A percentile compares a stretch with the other conserved stretches of the same genome.
Evolutionary conservation across 352 stramenopile genomes (phyloP).

Genomic region (Phytophthora ohioensis): DNA sequence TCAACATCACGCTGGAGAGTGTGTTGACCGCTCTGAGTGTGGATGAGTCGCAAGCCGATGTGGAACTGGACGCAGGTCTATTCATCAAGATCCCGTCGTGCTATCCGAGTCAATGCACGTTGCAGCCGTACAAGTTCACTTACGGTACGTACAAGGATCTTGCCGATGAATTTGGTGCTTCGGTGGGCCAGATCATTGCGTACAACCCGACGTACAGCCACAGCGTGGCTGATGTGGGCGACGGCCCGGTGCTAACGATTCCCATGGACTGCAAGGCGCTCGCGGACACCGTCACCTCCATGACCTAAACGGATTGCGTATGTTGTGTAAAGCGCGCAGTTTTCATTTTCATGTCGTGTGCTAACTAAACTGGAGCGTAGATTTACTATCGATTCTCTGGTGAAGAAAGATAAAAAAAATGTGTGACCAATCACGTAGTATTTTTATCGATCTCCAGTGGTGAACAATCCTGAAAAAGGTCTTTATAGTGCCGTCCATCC

Average conservation of each 20-base stretch:
- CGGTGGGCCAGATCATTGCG: not conserved
- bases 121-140: slow-evolving; percentile 15
- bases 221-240: not conserved
- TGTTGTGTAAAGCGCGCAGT: too few species aligned
- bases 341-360: too few species aligned
- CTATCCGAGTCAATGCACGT: slow-evolving; percentile 30
- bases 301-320: not conserved
- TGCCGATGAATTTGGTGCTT: too few species aligned
- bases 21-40: slow-evolving; percentile 17
- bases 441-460: slow-evolving; percentile 7
- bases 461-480: too few species aligned
- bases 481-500: too few species aligned
- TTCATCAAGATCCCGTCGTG: slow-evolving; percentile 13
- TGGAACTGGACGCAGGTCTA: not conserved
- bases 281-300: not conserved
- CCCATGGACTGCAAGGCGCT: not conserved
- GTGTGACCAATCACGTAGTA: not conserved
- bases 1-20: slow-evolving; percentile 31
- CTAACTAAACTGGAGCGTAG: too few species aligned
- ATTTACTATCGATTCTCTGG: too few species aligned
- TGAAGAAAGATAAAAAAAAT: too few species aligned
- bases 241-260: not conserved
- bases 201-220: not conserved
- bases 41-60: slow-evolving; percentile 29
- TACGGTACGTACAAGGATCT: not conserved